These are phyloP conservation scores for Populus simonii DNA, from an alignment of 345 rosid genomes.

Conservation along the genomic window DNA sequence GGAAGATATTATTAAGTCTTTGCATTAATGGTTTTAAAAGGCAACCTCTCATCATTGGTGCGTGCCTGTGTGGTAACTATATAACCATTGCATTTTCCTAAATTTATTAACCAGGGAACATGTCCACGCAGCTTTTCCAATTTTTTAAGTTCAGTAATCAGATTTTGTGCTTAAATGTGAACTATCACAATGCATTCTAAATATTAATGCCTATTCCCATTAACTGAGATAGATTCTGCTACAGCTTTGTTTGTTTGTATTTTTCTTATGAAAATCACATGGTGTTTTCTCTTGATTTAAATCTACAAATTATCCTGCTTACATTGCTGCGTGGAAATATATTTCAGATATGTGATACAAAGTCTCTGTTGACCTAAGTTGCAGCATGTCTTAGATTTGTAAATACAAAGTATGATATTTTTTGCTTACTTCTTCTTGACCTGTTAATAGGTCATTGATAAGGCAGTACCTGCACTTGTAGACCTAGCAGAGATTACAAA, in stretches of 20 bases:
- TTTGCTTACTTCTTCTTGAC: not conserved
- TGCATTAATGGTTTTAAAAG: not conserved
- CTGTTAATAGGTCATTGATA: slow-evolving; percentile 55
- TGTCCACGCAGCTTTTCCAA: not conserved
- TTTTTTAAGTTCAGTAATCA: not conserved
- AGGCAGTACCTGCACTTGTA: slow-evolving; percentile 73
- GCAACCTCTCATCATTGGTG: not conserved
- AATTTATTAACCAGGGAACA: not conserved
- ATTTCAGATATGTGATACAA: not conserved
- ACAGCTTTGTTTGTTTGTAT: not conserved
- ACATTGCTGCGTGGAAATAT: not conserved
- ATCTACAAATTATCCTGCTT: not conserved
- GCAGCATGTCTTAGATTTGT: not conserved
- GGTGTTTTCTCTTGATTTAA: not conserved
- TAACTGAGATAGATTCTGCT: not conserved
- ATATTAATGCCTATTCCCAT: not conserved
- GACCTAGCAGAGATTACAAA: slow-evolving; percentile 80
- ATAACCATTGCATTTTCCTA: not conserved
- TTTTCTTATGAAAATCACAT: not conserved
- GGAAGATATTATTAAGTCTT: not conserved
- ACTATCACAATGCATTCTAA: not conserved
- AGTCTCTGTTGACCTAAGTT: not conserved
- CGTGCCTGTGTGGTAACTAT: not conserved
- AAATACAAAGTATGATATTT: not conserved
- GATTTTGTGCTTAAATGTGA: not conserved